Percentiles rank a stretch among this genome's conserved stretches.
Conservation (phyloP, 306 rosid species). For the Cucumis cinereus region DNA sequence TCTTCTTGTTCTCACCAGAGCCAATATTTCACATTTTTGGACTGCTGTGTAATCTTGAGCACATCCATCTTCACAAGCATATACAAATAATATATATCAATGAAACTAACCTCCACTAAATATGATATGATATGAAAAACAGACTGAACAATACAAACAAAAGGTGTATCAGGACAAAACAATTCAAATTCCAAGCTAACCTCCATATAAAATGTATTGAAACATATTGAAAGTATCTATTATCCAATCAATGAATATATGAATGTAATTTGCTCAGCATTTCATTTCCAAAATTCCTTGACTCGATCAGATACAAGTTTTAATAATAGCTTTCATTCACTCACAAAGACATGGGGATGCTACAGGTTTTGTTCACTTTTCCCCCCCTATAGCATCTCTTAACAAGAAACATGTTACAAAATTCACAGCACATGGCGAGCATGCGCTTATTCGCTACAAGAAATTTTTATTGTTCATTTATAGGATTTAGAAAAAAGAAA, state of each 20-base stretch:
- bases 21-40: too few relatives aligned
- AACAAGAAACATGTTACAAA: not conserved
- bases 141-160: not conserved
- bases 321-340: not conserved
- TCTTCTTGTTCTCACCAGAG: too few relatives aligned
- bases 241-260: not conserved
- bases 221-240: not conserved
- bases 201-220: not conserved
- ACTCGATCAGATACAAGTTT: not conserved
- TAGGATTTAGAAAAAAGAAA: slow-evolving; percentile 4
- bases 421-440: not conserved
- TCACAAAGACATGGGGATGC: not conserved
- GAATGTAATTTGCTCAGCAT: not conserved
- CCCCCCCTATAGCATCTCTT: not conserved
- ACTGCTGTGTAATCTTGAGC: too few relatives aligned
- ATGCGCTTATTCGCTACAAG: not conserved
- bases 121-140: not conserved
- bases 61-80: too few relatives aligned
- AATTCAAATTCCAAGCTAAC: not conserved
- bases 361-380: not conserved
- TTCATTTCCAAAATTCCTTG: slow-evolving; percentile 1
- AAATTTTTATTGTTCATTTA: slow-evolving; percentile 11
- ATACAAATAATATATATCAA: too few relatives aligned
- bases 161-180: not conserved
- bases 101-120: not conserved